These are phyloP conservation scores for Cardamine chenopodiifolia DNA, from an alignment of 345 rosid genomes.

Conservation along the genomic window DNA sequence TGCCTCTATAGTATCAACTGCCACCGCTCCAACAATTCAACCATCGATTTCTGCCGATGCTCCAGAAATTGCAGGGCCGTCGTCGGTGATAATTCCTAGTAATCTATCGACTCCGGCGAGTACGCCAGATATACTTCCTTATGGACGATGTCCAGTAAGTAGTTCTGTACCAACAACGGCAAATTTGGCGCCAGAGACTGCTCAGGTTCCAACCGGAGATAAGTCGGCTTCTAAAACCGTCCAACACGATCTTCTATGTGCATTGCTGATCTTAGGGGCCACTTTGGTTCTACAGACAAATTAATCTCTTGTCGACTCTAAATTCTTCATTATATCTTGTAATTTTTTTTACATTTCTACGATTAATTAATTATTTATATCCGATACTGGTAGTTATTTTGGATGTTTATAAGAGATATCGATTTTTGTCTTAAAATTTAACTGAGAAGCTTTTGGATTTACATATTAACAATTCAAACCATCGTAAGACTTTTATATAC, in stretches of 20 bases:
- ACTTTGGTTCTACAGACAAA: not conserved
- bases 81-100: slow-evolving; percentile 43
- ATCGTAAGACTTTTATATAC: no score
- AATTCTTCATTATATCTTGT: not conserved
- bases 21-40: slow-evolving; percentile 13
- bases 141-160: slow-evolving; percentile 48
- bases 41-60: slow-evolving; percentile 45
- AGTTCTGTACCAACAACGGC: slow-evolving; percentile 28
- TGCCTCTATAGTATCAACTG: slow-evolving; percentile 12
- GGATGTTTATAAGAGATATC: not conserved
- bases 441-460: not conserved
- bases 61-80: slow-evolving; percentile 40
- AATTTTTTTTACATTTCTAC: not conserved
- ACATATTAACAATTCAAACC: not conserved
- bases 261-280: slow-evolving; percentile 35
- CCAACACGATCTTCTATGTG: slow-evolving; percentile 32
- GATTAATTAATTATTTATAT: not conserved
- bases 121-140: slow-evolving; percentile 59
- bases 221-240: slow-evolving; percentile 49
- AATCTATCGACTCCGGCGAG: slow-evolving; percentile 56
- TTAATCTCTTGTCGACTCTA: not conserved
- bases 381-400: not conserved
- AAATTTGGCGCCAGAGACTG: slow-evolving; percentile 44
- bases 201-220: slow-evolving; percentile 41
- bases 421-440: not conserved